These are phyloP conservation scores for Syzygium oleosum DNA, from an alignment of 345 rosid species.

Conservation along the genomic window DNA sequence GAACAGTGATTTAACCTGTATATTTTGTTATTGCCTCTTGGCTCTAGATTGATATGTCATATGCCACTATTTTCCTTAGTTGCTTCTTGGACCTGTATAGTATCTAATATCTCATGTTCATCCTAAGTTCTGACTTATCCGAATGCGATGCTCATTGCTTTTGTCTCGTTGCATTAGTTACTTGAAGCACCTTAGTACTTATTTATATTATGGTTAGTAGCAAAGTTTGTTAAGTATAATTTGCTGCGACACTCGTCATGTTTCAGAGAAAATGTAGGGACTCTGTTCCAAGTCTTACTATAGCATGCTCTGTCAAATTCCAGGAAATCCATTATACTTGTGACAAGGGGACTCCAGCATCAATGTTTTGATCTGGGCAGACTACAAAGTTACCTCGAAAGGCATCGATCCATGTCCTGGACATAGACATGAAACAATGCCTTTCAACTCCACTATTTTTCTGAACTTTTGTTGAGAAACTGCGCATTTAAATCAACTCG, in stretches of 20 bases:
- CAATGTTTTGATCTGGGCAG: neutral
- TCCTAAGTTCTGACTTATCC: neutral
- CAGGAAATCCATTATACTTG: neutral
- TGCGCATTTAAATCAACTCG: fast-evolving
- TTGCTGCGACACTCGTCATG: neutral
- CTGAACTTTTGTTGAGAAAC: neutral
- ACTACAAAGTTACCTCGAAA: neutral
- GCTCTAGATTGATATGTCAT: neutral
- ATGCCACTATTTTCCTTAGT: neutral
- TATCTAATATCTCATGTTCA: neutral
- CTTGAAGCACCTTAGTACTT: neutral
- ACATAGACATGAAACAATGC: neutral
- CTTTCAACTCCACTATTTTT: neutral
- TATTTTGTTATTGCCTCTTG: neutral
- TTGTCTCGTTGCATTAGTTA: neutral
- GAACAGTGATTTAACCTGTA: neutral
- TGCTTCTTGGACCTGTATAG: neutral
- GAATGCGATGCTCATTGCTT: neutral
- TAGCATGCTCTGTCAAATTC: neutral
- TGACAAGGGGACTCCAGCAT: neutral
- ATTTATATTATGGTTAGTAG: neutral
- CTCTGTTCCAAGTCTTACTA: neutral
- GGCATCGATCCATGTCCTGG: neutral
- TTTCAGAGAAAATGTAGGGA: neutral
- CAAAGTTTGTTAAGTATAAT: neutral